phyloP scores from a whole-genome alignment of 495 filamentous ascomycete genomes.

The Hypoxylon trugodes region DNA sequence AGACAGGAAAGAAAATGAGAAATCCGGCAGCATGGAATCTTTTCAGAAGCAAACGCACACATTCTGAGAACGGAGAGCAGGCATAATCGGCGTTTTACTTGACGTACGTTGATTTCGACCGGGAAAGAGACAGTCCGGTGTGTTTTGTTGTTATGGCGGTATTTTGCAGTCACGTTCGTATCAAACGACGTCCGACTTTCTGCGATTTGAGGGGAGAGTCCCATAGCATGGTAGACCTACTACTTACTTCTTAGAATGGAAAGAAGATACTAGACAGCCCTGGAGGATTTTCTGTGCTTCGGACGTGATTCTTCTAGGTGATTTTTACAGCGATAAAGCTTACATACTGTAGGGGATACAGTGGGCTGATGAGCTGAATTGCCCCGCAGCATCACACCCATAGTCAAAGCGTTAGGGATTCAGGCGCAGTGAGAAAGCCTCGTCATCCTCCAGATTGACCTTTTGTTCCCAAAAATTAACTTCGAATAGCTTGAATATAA shows the following conservation, averaged over 20 bases:
- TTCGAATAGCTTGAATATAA: no score
- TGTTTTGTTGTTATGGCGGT: conserved; percentile 3
- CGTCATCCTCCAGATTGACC: no score
- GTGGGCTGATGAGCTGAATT: neutral
- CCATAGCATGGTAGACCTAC: conserved; percentile 18
- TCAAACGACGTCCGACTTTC: conserved; percentile 20
- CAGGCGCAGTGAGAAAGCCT: no score
- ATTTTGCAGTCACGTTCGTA: conserved; percentile 27
- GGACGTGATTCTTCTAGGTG: no score
- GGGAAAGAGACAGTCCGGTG: no score
- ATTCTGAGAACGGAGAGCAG: conserved; percentile 10
- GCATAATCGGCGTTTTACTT: conserved; percentile 9
- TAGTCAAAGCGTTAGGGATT: no score
- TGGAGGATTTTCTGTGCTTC: neutral
- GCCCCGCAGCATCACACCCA: no score
- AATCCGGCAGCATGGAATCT: neutral
- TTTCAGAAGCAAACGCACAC: neutral
- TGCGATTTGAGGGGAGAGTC: neutral
- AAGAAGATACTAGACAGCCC: neutral
- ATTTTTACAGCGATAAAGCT: no score
- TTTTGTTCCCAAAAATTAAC: neutral
- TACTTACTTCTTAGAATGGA: conserved; percentile 24
- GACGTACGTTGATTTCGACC: conserved; percentile 3
- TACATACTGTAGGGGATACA: no score
- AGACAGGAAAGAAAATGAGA: neutral